Conservation (phyloP, 2,329 filamentous ascomycete genomes). For the Diaporthe australafricana region DNA sequence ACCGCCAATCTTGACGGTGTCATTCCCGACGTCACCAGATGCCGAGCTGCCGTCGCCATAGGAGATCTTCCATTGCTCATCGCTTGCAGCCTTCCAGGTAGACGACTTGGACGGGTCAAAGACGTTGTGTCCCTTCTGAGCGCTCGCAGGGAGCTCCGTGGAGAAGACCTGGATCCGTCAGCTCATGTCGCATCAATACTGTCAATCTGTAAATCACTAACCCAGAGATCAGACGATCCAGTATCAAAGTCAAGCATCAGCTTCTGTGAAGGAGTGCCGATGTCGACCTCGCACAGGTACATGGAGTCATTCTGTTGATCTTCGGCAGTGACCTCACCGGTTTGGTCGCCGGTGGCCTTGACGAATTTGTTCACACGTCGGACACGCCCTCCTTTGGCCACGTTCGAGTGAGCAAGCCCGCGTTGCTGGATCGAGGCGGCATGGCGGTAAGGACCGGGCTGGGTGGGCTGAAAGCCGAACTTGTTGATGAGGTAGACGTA, state of each 20-base stretch:
- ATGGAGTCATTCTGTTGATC: constrained; percentile 76
- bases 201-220: constrained; percentile 47
- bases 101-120: constrained; percentile 72
- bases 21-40: constrained; percentile 73
- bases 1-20: constrained; percentile 71
- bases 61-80: constrained; percentile 71
- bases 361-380: constrained; percentile 59
- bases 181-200: background rate
- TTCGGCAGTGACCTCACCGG: constrained; percentile 66
- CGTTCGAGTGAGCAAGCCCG: constrained; percentile 57
- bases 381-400: constrained; percentile 60
- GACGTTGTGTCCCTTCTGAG: constrained; percentile 59
- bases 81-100: constrained; percentile 63
- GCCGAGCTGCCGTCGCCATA: constrained; percentile 78
- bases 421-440: constrained; percentile 60
- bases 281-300: constrained; percentile 72
- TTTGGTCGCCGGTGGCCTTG: constrained; percentile 51
- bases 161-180: constrained; percentile 62
- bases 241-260: constrained; percentile 76
- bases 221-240: constrained; percentile 77
- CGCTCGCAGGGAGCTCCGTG: constrained; percentile 55
- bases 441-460: constrained; percentile 70
- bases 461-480: constrained; percentile 72
- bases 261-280: constrained; percentile 74
- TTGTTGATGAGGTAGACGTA: constrained; percentile 72